A percentile compares a stretch with the other conserved stretches of the same genome.
Conservation (phyloP, 192 early-diverging fungal genomes). For the Linnemannia elongata region DNA sequence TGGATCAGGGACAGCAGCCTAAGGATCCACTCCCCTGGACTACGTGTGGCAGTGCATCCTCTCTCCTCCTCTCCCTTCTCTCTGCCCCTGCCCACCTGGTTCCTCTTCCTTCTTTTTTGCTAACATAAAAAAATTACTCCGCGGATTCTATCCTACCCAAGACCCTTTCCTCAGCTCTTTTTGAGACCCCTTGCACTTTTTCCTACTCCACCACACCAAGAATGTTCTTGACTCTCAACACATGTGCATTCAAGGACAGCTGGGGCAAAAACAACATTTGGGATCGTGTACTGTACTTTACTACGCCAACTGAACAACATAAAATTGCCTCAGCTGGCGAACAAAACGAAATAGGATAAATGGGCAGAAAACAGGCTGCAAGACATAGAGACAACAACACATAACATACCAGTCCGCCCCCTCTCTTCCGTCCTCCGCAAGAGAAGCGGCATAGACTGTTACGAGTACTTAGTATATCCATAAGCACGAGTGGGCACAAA, state of each 20-base stretch:
- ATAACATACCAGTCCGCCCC: no score
- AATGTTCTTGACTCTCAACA: neutral
- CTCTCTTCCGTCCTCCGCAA: no score
- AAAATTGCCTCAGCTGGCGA: neutral
- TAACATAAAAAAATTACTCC: neutral
- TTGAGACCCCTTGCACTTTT: no score
- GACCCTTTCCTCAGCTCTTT: neutral
- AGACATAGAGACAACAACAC: neutral
- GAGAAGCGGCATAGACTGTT: no score
- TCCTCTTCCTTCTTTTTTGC: neutral
- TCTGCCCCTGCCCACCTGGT: neutral
- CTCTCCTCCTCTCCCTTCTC: neutral
- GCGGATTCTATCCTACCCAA: neutral
- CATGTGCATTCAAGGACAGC: neutral
- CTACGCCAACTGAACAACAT: no score
- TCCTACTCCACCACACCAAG: neutral
- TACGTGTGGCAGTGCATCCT: neutral
- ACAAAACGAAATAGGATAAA: constrained; percentile 10
- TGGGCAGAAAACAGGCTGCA: neutral
- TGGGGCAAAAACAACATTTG: neutral
- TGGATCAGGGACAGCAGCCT: no score
- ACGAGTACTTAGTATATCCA: no score
- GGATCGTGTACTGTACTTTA: no score
- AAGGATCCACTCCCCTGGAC: neutral
- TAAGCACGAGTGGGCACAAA: no score